Percentiles rank a stretch among this genome's conserved stretches.
phyloP scores from a whole-genome alignment of 2,329 filamentous ascomycete genomes.

The Calonectria naviculata region DNA sequence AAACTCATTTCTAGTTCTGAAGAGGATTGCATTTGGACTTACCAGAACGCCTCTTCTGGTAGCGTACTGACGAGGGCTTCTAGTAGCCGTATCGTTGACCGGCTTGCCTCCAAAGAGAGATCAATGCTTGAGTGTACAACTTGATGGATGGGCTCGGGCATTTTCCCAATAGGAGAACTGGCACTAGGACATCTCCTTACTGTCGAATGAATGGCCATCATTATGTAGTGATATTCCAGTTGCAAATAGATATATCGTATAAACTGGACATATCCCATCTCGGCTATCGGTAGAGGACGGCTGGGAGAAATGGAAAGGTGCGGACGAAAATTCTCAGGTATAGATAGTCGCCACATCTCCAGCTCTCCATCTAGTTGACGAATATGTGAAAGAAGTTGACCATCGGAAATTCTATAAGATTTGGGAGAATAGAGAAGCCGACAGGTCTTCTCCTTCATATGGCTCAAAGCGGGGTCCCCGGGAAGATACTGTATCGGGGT shows the following conservation, averaged over 20 bases:
- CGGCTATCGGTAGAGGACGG: constrained; percentile 38
- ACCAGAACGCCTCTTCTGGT: constrained; percentile 60
- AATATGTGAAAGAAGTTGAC: constrained; percentile 38
- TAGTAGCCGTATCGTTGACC: constrained; percentile 61
- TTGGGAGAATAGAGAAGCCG: constrained; percentile 34
- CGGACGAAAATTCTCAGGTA: constrained; percentile 26
- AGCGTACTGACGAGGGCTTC: constrained; percentile 51
- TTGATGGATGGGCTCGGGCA: constrained; percentile 48
- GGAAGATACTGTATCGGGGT: constrained; percentile 40
- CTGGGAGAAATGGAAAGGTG: constrained; percentile 51
- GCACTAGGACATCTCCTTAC: constrained; percentile 57
- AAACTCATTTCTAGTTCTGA: not conserved
- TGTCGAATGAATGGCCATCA: constrained; percentile 64
- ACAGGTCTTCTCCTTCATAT: constrained; percentile 35
- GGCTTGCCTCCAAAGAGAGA: constrained; percentile 64
- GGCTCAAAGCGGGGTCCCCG: constrained; percentile 17
- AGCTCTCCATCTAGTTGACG: constrained; percentile 46
- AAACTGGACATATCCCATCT: constrained; percentile 42
- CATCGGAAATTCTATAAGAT: constrained; percentile 33
- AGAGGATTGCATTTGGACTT: constrained; percentile 32
- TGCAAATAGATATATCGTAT: constrained; percentile 61
- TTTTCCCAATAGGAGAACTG: constrained; percentile 13
- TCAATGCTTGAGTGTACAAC: constrained; percentile 63
- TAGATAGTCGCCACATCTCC: constrained; percentile 44
- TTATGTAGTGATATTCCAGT: constrained; percentile 65